phyloP scores from a whole-genome alignment of 495 filamentous ascomycete species.

The Penicillium antarcticum region DNA sequence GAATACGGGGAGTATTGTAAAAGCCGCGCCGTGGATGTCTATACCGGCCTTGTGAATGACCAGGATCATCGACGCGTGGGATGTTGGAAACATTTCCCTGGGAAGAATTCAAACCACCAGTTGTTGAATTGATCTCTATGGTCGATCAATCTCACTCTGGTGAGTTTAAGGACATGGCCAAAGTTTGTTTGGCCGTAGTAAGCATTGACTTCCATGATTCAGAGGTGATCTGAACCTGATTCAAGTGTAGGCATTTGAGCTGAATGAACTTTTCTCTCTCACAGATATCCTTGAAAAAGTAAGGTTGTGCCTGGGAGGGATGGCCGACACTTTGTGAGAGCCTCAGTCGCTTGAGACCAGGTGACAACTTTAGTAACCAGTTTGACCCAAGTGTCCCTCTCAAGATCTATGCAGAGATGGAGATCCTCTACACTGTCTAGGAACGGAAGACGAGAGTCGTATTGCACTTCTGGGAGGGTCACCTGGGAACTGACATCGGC shows the following conservation, averaged over 20 bases:
- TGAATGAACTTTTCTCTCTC: background rate
- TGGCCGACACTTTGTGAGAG: background rate
- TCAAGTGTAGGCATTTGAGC: constrained; percentile 4
- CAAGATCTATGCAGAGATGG: background rate
- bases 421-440: background rate
- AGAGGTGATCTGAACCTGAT: background rate
- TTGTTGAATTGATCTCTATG: background rate
- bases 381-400: background rate
- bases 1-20: too few relatives aligned
- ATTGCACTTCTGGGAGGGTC: constrained; percentile 1
- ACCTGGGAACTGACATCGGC: background rate
- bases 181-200: background rate
- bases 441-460: background rate
- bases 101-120: too few relatives aligned
- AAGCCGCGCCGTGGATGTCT: too few relatives aligned
- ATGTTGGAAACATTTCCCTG: too few relatives aligned
- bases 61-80: too few relatives aligned
- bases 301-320: too few relatives aligned
- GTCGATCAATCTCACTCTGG: background rate
- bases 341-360: background rate
- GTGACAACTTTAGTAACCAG: background rate
- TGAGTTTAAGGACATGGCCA: background rate
- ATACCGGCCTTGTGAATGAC: too few relatives aligned
- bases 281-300: background rate
- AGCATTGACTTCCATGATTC: background rate